A percentile compares a stretch with the other conserved stretches of the same genome.
Evolutionary conservation across 2,329 filamentous ascomycete species (phyloP).

Genomic region (Pestalotiopsis sp.): DNA sequence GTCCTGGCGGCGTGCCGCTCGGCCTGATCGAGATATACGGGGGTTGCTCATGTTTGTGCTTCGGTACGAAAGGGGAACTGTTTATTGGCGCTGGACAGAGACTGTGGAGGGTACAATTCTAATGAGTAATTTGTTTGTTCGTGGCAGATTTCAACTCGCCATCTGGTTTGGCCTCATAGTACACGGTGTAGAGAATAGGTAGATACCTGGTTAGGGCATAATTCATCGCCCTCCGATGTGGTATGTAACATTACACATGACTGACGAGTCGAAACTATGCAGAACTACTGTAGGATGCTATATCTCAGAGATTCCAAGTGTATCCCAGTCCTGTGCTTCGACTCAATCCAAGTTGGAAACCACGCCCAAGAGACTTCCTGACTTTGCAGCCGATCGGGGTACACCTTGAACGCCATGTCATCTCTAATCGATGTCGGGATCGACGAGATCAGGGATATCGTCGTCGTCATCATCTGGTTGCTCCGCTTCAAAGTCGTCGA

Average conservation of each 20-base stretch:
- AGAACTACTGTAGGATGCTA: no score
- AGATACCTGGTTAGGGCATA: background rate
- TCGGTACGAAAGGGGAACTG: constrained; percentile 41
- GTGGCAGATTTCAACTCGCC: background rate
- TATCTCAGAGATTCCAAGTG: no score
- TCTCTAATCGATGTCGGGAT: background rate
- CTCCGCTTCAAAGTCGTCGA: background rate
- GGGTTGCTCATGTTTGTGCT: constrained; percentile 46
- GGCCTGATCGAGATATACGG: constrained; percentile 40
- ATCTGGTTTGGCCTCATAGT: background rate
- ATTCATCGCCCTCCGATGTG: no score
- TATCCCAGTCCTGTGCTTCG: no score
- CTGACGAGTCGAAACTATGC: no score
- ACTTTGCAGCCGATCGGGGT: no score
- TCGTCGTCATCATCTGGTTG: background rate
- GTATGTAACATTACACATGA: no score
- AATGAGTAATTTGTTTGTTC: background rate
- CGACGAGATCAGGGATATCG: background rate
- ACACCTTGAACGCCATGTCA: background rate
- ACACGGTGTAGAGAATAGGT: background rate
- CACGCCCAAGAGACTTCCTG: no score
- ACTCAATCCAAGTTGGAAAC: no score
- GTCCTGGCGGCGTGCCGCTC: constrained; percentile 41
- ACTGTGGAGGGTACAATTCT: constrained; percentile 43
- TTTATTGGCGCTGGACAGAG: constrained; percentile 50